These are phyloP conservation scores for Cicer judaicum DNA, from an alignment of 306 rosid species.

Conservation along the genomic window DNA sequence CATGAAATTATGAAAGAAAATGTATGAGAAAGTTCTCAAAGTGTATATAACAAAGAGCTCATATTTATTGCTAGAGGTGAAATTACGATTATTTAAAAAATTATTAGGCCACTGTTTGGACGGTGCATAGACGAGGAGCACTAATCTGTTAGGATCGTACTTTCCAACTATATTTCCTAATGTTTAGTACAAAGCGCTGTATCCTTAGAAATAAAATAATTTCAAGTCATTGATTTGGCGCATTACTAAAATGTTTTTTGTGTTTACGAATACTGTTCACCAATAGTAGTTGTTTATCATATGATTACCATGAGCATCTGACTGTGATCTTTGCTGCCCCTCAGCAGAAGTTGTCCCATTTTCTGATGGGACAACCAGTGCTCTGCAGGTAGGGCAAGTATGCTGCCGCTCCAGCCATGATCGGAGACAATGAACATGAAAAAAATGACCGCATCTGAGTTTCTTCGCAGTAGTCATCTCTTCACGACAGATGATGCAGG, in stretches of 20 bases:
- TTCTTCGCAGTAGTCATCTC: slow-evolving; percentile 98
- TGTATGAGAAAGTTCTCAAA: neutral
- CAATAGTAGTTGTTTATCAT: neutral
- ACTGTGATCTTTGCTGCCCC: slow-evolving; percentile 69
- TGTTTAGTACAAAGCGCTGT: neutral
- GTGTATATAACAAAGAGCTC: neutral
- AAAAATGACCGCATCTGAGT: slow-evolving; percentile 91
- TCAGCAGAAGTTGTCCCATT: slow-evolving; percentile 64
- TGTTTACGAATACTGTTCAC: neutral
- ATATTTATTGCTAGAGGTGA: neutral
- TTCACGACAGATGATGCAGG: slow-evolving; percentile 98
- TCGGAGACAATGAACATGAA: slow-evolving; percentile 95
- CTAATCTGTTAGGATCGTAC: neutral
- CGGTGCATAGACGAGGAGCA: slow-evolving; percentile 24
- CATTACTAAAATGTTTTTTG: neutral
- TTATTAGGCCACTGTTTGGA: neutral
- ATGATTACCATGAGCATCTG: slow-evolving; percentile 69
- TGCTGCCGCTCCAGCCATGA: slow-evolving; percentile 99
- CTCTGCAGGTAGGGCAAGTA: slow-evolving; percentile 99
- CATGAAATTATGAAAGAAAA: neutral
- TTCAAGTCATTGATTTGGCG: neutral
- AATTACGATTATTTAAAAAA: neutral
- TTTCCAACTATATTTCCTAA: neutral
- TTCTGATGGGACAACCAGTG: slow-evolving; percentile 93
- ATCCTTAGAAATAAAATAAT: slow-evolving; percentile 13